Evolutionary conservation across 2,329 filamentous ascomycete species (phyloP), one percentile per base, ranked within the genome.

Genomic region (Simplicillium sp.): DNA sequence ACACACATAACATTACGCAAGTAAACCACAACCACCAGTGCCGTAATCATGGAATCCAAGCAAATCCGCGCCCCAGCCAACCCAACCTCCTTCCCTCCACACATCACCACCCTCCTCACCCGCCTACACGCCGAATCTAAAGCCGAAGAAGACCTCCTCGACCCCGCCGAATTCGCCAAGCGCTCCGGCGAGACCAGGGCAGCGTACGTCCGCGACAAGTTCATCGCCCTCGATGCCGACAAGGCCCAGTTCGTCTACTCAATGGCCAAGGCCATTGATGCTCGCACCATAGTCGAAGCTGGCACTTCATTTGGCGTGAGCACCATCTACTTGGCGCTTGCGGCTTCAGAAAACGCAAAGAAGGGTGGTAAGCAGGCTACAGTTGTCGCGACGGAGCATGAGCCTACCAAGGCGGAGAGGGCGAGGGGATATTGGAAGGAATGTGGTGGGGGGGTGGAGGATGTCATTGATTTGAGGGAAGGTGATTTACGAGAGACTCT

Each of bases 231-330:
- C 1, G 72, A 76, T 34, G 54, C 62, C 12, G 71, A 76, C 51
- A 78, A 78, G 51, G 69, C 64, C 48, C 58, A 67, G 11, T 63
- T 75, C 38, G 54, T 73, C 2, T 77, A 77, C 53, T 65, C 70
- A 20, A 57, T 77, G 2, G 52, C 65, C 8, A 62, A 63, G 5
- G 59, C 63, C 17, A 67, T 55, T 11, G 60, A 64, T 3, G 72
- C 73, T 0, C 61, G 58, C 3, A 64, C 63, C 32, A 57, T 77
- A 29, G 67, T 78, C 34, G 75, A 79, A 50, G 73, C 71, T 0
- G 75, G 74, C 2, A 78, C 75, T 1, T 71, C 66, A 37, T 79
- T 71, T 44, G 75, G 75, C 8, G 68, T 79, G 3, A 73, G 68
- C 41, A 77, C 74, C 0, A 75, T 79, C 39, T 79, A 77, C 46